A percentile compares a stretch with the other conserved stretches of the same genome.
Conservation (phyloP, 768 basidiomycete species). For the Rhodosporidiobolus sp. region DNA sequence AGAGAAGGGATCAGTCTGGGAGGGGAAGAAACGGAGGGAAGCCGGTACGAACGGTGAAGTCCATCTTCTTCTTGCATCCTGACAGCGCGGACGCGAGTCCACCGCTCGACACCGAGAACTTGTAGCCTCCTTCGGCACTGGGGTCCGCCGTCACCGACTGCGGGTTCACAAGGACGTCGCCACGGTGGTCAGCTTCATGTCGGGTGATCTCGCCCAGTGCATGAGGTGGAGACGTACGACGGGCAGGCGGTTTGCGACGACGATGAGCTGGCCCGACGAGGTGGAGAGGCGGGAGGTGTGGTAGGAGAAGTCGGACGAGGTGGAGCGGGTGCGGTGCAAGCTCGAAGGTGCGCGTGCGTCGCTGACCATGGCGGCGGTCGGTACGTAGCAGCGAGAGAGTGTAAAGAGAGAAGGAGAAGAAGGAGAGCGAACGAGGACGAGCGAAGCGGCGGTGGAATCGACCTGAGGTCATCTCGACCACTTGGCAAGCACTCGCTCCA, state of each 20-base stretch:
- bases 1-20: not conserved
- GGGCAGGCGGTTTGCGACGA: constrained; percentile 42
- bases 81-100: constrained; percentile 95
- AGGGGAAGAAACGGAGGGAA: not conserved
- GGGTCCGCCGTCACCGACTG: constrained; percentile 25
- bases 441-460: too few species aligned
- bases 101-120: constrained; percentile 58
- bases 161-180: too few species aligned
- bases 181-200: too few species aligned
- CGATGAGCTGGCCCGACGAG: constrained; percentile 41
- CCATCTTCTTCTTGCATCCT: constrained; percentile 96
- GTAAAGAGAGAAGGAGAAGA: not conserved
- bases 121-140: constrained; percentile 31
- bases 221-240: too few species aligned
- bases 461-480: too few species aligned
- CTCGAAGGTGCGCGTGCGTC: not conserved
- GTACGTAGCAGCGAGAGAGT: too few species aligned
- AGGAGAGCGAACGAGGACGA: not conserved
- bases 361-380: not conserved
- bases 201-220: too few species aligned
- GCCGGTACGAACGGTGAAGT: constrained; percentile 78
- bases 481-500: too few species aligned
- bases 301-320: constrained; percentile 27
- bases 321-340: constrained; percentile 25
- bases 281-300: constrained; percentile 21